Conservation (phyloP, 1,139 yeast genomes). For the Fermentozyma sake region DNA sequence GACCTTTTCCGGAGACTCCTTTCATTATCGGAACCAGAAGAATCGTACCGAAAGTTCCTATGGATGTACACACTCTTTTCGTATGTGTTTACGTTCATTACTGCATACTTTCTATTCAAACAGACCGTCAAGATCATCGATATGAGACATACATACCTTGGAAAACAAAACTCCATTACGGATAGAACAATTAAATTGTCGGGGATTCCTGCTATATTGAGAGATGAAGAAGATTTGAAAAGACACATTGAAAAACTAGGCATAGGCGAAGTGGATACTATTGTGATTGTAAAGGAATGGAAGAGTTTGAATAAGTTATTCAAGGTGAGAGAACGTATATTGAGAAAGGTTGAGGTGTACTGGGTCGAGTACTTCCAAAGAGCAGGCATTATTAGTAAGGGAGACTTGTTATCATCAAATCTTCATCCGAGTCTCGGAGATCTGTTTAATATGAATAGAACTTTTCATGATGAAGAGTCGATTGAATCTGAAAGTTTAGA, state of each 20-base stretch:
- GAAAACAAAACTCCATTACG: slow-evolving; percentile 84
- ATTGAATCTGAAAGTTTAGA: no score
- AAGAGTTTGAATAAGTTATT: slow-evolving; percentile 61
- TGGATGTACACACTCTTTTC: slow-evolving; percentile 78
- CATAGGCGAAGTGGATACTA: slow-evolving; percentile 73
- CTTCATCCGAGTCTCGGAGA: slow-evolving; percentile 30
- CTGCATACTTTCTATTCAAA: slow-evolving; percentile 55
- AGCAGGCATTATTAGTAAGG: slow-evolving; percentile 26
- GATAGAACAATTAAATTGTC: slow-evolving; percentile 87
- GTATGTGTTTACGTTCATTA: slow-evolving; percentile 71
- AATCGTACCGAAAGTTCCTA: slow-evolving; percentile 14
- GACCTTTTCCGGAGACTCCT: slow-evolving; percentile 3
- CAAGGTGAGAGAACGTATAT: slow-evolving; percentile 49
- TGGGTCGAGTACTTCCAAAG: slow-evolving; percentile 72
- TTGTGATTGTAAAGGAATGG: slow-evolving; percentile 87
- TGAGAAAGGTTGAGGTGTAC: slow-evolving; percentile 58
- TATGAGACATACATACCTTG: slow-evolving; percentile 78
- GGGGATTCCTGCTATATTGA: slow-evolving; percentile 82
- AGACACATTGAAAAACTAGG: slow-evolving; percentile 72
- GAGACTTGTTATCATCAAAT: slow-evolving; percentile 25
- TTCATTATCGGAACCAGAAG: slow-evolving; percentile 1
- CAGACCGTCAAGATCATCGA: slow-evolving; percentile 71
- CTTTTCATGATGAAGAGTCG: slow-evolving; percentile 11
- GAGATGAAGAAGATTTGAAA: slow-evolving; percentile 65
- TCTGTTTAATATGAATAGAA: slow-evolving; percentile 16